Evolutionary conservation across 192 early-diverging fungal species (phyloP).

Genomic region (Coemansia reversa): DNA sequence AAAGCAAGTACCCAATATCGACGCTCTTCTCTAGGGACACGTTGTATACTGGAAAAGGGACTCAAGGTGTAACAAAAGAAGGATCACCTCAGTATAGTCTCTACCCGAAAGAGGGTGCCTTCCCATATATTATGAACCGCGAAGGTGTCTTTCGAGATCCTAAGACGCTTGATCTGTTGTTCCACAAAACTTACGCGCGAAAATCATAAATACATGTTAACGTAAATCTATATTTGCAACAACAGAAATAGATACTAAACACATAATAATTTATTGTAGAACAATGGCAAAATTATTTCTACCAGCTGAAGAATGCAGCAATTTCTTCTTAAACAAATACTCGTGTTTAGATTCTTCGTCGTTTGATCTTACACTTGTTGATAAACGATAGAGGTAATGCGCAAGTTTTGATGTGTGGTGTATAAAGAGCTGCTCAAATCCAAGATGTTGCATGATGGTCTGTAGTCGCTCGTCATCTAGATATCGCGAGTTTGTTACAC

Average conservation of each 20-base stretch:
- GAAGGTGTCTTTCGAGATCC: conserved; percentile 33
- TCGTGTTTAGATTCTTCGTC: not conserved
- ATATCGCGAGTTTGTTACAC: conserved; percentile 83
- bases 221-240: not conserved
- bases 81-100: conserved; percentile 41
- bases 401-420: conserved; percentile 79
- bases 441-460: conserved; percentile 63
- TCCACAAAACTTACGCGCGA: conserved; percentile 18
- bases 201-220: not conserved
- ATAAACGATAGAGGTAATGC: conserved; percentile 67
- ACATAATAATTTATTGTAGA: conserved; percentile 15
- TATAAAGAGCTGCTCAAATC: conserved; percentile 59
- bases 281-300: conserved; percentile 78
- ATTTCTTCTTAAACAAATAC: conserved; percentile 59
- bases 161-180: conserved; percentile 30
- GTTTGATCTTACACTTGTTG: not conserved
- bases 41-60: conserved; percentile 33
- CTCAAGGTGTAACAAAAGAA: conserved; percentile 23
- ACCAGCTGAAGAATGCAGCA: conserved; percentile 61
- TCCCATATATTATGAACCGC: conserved; percentile 44
- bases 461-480: conserved; percentile 71
- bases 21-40: conserved; percentile 32
- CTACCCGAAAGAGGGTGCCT: conserved; percentile 16
- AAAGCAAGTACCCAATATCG: conserved; percentile 15
- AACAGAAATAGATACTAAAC: not conserved